Conservation (phyloP, 2,329 filamentous ascomycete genomes). For the Exophiala oligosperma region DNA sequence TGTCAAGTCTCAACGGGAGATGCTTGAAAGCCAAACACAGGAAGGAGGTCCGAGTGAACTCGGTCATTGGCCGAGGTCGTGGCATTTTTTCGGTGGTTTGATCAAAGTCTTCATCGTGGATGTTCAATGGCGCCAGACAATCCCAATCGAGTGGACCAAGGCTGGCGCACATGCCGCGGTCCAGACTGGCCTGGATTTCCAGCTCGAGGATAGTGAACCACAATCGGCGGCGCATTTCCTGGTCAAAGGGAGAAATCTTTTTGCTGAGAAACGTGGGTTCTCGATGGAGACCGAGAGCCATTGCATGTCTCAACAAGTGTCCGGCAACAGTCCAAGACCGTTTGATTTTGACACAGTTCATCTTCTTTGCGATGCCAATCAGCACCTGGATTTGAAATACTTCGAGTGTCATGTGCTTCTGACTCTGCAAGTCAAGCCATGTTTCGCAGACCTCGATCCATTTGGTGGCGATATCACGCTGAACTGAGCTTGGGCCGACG, state of each 20-base stretch:
- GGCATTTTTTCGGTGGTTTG: slow-evolving; percentile 22
- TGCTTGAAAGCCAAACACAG: slow-evolving; percentile 30
- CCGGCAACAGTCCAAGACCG: slow-evolving; percentile 51
- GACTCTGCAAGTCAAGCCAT: slow-evolving; percentile 40
- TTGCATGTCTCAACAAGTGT: slow-evolving; percentile 47
- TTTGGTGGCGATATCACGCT: slow-evolving; percentile 19
- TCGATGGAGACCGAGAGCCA: slow-evolving; percentile 53
- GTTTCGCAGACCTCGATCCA: slow-evolving; percentile 28
- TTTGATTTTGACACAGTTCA: slow-evolving; percentile 52
- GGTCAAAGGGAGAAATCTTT: slow-evolving; percentile 45
- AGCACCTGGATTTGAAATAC: slow-evolving; percentile 54
- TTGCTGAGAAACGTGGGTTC: slow-evolving; percentile 43
- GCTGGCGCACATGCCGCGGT: slow-evolving; percentile 55
- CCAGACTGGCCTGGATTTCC: slow-evolving; percentile 56
- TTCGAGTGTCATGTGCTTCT: slow-evolving; percentile 50
- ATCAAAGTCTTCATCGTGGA: slow-evolving; percentile 33
- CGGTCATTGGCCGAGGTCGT: slow-evolving; percentile 21
- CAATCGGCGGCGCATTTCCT: slow-evolving; percentile 56
- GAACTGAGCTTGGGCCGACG: slow-evolving; percentile 20
- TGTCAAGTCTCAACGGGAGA: slow-evolving; percentile 31
- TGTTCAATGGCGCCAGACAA: slow-evolving; percentile 42
- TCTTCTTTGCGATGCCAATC: slow-evolving; percentile 47
- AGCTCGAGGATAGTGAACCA: slow-evolving; percentile 60
- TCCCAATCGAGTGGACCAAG: slow-evolving; percentile 49
- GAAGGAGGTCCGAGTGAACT: slow-evolving; percentile 33